Percentiles rank a stretch among this genome's conserved stretches.
Conservation (phyloP, 2,329 filamentous ascomycete species). For the Colletotrichum liriopes region DNA sequence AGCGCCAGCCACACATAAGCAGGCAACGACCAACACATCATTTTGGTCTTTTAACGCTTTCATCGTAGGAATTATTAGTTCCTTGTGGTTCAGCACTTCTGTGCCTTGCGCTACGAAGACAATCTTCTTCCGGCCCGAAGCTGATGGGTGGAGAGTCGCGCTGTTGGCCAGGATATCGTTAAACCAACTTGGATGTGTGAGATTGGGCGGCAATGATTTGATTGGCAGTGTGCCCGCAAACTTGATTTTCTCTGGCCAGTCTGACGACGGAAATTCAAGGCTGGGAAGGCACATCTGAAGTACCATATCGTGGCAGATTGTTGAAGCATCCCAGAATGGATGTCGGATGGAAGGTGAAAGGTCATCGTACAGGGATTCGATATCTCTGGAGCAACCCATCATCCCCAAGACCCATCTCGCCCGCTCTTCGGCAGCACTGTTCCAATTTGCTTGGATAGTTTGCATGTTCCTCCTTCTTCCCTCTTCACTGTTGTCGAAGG, state of each 20-base stretch:
- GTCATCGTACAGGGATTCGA: conserved; percentile 14
- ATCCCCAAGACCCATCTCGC: conserved; percentile 12
- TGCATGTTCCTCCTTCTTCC: neutral
- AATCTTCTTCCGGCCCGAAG: conserved; percentile 52
- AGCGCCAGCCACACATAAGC: conserved; percentile 11
- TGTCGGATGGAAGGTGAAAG: neutral
- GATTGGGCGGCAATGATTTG: conserved; percentile 49
- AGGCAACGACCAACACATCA: conserved; percentile 54
- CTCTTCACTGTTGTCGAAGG: conserved; percentile 8
- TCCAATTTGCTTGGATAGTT: neutral
- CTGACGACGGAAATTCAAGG: conserved; percentile 56
- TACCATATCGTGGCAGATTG: conserved; percentile 49
- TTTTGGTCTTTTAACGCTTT: conserved; percentile 55
- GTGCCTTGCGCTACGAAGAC: conserved; percentile 66
- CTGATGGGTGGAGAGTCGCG: neutral
- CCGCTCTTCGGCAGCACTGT: conserved; percentile 8
- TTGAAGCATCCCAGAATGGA: conserved; percentile 34
- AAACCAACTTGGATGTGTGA: conserved; percentile 62
- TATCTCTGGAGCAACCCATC: conserved; percentile 12
- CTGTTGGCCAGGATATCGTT: conserved; percentile 53
- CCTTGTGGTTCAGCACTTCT: conserved; percentile 54
- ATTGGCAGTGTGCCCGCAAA: conserved; percentile 61
- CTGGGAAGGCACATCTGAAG: conserved; percentile 54
- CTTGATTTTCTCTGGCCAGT: conserved; percentile 56
- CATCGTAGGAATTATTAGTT: conserved; percentile 63